Evolutionary conservation across 768 basidiomycete genomes (phyloP).

Genomic region (Trametes cinnabarina): DNA sequence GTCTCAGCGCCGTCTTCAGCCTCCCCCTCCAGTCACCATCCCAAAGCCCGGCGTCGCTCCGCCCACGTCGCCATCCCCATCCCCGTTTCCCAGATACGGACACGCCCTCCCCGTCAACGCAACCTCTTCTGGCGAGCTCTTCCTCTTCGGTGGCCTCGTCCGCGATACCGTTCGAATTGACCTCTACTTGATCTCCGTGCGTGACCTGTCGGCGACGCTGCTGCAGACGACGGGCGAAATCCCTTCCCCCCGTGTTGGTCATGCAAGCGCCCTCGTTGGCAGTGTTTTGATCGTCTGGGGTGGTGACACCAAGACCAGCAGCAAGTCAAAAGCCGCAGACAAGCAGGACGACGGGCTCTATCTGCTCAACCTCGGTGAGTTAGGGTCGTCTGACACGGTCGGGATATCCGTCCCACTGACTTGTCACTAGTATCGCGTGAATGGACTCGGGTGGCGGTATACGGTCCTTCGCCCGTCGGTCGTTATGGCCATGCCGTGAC

Average conservation of each 20-base stretch:
- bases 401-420: constrained; percentile 1
- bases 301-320: constrained; percentile 88
- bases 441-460: constrained; percentile 86
- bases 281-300: constrained; percentile 98
- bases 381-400: background rate
- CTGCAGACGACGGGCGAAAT: constrained; percentile 87
- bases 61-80: constrained; percentile 71
- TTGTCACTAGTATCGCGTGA: constrained; percentile 73
- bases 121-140: constrained; percentile 83
- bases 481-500: constrained; percentile 95
- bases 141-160: constrained; percentile 96
- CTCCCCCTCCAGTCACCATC: constrained; percentile 65
- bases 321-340: constrained; percentile 57
- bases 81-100: constrained; percentile 95
- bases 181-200: constrained; percentile 83
- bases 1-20: constrained; percentile 70
- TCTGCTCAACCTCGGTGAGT: constrained; percentile 87
- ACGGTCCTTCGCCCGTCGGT: constrained; percentile 77
- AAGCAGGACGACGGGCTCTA: constrained; percentile 92
- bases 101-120: constrained; percentile 84
- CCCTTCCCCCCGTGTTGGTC: constrained; percentile 90
- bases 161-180: constrained; percentile 89
- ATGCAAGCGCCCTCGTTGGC: constrained; percentile 93
- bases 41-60: constrained; percentile 62
- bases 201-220: constrained; percentile 74